Base-by-base conservation (phyloP, 2,329 filamentous ascomycete species). In the Penicillium glabrum region DNA sequence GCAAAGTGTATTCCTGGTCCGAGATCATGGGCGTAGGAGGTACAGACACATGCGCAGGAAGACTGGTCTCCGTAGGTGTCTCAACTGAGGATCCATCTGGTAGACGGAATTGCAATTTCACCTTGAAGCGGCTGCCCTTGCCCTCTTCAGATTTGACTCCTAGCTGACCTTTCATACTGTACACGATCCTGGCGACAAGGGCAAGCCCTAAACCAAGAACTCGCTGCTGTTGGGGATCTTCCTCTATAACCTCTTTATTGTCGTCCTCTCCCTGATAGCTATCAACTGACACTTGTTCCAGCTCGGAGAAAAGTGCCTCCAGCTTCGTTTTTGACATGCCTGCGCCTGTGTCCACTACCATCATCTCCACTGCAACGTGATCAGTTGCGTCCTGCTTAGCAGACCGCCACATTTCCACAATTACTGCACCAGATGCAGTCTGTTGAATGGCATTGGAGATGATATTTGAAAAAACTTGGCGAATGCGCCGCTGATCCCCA, bases 131-230 rank as follows among this genome's bases (percentile, higher is more conserved):
- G 19, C 91, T 93, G 0, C 93, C 92, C 65, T 88, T 89, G 2
- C 89, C 89, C 69, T 89, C 83, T 66, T 95, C 90, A 0, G 91
- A 96, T 67, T 92, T 93, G 1, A 96, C 77, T 1, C 91, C 86
- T 29, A 96, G 74, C 67, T 96, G 92, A 0, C 92, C 93, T 57
- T 93, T 88, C 90, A 96, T 95, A 67, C 92, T 96, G n/a, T 87
- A 85, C 31, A 96, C 82, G 35, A 91, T 90, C 37, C 92, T 85
- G 16, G 90, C 89, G n/a, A 96, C 92, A 13, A 96, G 82, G 0
- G 92, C 92, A n/a, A 96, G 80, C 0, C 92, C 93, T 10, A 96
- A 82, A 0, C 93, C 93, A 1, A 96, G 75, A 0, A 86, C 86
- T 10, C 78, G 75, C 51, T 77, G 77, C 51, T 77, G 77, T 14